Base-by-base conservation (phyloP, 176 grass and related monocot species). In the Musa beccarii region DNA sequence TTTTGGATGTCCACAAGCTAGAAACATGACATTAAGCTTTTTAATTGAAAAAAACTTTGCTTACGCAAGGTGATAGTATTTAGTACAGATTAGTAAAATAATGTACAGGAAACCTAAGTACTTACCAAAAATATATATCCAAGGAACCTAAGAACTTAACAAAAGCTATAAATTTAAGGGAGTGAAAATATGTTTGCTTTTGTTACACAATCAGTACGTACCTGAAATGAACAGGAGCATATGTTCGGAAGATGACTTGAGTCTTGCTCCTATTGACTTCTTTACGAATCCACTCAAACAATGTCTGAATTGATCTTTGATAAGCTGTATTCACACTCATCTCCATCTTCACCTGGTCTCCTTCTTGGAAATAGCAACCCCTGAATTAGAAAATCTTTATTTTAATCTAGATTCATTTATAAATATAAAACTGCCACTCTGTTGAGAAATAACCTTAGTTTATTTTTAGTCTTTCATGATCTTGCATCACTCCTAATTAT, bases 171-270 rank as follows among this genome's bases (percentile, higher is more conserved):
- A 65, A 54, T 68, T 14, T 53, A 86, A 66, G 52, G 53, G 50
- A 12, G 79, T 29, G 49, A 76, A 29, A 26, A 68, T 43, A 43
- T 43, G 22, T 14, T 8, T 6, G 24, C 13, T 24, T 26, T 28
- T 1, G 17, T 67, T 67, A 81, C 63, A 49, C n/a, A 54, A 63
- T 69, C 51, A 54, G 64, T 8, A 84, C 83, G 77, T n/a, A 97
- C 94, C 94, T 93, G 94, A 97, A 93, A 88, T 97, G 94, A 77
- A 93, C 87, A 49, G 94, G 94, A 83, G 94, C 84, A 80, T 97
- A 93, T 34, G 88, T 93, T 53, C 90, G 88, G 76, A 89, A 97
- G 66, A 97, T 89, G 86, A 91, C 84, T 53, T 93, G 90, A 56
- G 88, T 97, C 75, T 88, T 91, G 81, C 82, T 90, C 76, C 74